phyloP scores from a whole-genome alignment of 2,329 filamentous ascomycete species.

The Graphilbum ipis-grandicollis region DNA sequence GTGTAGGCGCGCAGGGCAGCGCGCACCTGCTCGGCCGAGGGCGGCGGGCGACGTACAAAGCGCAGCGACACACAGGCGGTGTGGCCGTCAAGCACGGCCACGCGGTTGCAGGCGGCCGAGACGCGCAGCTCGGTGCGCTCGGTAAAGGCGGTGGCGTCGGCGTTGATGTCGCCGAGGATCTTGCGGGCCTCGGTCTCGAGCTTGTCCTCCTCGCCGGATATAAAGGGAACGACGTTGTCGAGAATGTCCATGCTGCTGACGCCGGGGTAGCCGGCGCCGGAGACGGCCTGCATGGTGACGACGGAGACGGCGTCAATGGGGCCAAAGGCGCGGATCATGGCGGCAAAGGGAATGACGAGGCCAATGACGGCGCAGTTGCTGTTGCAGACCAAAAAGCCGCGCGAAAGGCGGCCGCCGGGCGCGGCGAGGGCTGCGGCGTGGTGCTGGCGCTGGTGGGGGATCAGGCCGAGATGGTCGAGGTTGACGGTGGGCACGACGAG shows the following conservation, averaged over 20 bases:
- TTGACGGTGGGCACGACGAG: slow-evolving; percentile 94
- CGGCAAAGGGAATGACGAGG: slow-evolving; percentile 85
- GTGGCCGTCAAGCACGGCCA: slow-evolving; percentile 89
- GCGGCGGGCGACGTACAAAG: slow-evolving; percentile 60
- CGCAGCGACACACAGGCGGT: slow-evolving; percentile 81
- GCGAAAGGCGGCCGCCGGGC: slow-evolving; percentile 34
- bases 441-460: slow-evolving; percentile 69
- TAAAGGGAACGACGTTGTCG: slow-evolving; percentile 91
- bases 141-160: slow-evolving; percentile 53
- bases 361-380: slow-evolving; percentile 97
- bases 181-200: slow-evolving; percentile 88
- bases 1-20: slow-evolving; percentile 65
- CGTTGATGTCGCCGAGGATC: slow-evolving; percentile 67
- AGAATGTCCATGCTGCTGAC: slow-evolving; percentile 90
- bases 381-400: slow-evolving; percentile 92
- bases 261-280: slow-evolving; percentile 78
- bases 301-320: slow-evolving; percentile 60
- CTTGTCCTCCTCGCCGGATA: slow-evolving; percentile 89
- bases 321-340: slow-evolving; percentile 73
- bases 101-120: slow-evolving; percentile 79
- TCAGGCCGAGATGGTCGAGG: slow-evolving; percentile 68
- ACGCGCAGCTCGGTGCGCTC: slow-evolving; percentile 61
- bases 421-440: slow-evolving; percentile 22
- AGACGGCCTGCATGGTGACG: slow-evolving; percentile 89
- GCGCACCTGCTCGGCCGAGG: slow-evolving; percentile 59